These are phyloP conservation scores for Lachnellula subtilissima DNA, from an alignment of 2,329 filamentous ascomycete species.

Conservation along the genomic window DNA sequence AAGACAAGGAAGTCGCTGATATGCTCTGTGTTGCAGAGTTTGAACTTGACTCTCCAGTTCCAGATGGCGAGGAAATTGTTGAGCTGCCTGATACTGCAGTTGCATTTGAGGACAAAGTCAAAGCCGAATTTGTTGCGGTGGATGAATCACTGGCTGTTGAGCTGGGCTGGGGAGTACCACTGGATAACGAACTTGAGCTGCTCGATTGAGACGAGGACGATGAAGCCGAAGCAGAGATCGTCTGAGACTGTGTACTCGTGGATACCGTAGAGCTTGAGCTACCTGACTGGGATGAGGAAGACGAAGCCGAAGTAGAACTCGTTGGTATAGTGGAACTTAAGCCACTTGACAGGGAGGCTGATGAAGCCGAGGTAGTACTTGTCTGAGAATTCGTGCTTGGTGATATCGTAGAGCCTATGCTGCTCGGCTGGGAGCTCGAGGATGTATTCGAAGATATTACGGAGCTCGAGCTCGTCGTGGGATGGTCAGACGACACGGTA, in stretches of 20 bases:
- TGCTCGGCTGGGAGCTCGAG: neutral
- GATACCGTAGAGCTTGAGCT: too few relatives aligned
- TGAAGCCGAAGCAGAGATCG: neutral
- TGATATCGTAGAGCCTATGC: too few relatives aligned
- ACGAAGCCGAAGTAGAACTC: neutral
- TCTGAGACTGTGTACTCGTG: neutral
- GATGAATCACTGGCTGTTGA: too few relatives aligned
- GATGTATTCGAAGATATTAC: neutral
- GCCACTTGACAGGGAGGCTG: neutral
- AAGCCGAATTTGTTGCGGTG: neutral
- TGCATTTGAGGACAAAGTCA: neutral
- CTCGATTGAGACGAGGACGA: neutral
- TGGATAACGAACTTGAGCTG: too few relatives aligned
- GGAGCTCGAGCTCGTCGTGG: neutral
- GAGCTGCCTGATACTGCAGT: neutral
- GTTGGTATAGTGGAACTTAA: neutral
- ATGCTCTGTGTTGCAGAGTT: too few relatives aligned
- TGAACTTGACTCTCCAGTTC: too few relatives aligned
- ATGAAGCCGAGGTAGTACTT: too few relatives aligned
- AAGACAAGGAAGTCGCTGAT: neutral
- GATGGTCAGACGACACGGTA: neutral
- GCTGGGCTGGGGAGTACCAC: too few relatives aligned
- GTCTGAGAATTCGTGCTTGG: too few relatives aligned
- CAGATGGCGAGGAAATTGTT: too few relatives aligned
- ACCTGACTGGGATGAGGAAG: too few relatives aligned